Evolutionary conservation across 305 asterid species (phyloP), one percentile per base, ranked within the genome.

Genomic region (Fraxinus sp.): DNA sequence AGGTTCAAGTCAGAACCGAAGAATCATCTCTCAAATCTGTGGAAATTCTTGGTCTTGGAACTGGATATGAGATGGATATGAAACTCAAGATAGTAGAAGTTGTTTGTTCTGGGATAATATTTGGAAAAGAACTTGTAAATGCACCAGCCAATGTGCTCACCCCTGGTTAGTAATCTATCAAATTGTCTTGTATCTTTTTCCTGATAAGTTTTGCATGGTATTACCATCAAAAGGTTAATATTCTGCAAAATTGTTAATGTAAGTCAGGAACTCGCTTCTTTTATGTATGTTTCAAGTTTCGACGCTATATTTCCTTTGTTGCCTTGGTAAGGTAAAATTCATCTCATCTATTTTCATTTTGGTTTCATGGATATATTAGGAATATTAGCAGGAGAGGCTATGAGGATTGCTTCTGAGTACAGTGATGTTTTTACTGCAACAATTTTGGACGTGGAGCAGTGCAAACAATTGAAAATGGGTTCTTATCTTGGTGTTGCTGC

Each of bases 381-480:
- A 77, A 95, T 88, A 71, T 91, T 94, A 0, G 98, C 97, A 22
- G 93, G 77, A 14, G 98, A 94, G 89, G 97, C 98, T 78, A 82
- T 83, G 77, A 89, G 76, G 85, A 92, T 94, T 85, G 97, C 98
- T 73, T 90, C 92, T 0, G 85, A 90, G 70, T 78, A 91, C 81
- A 94, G 91, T 30, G 98, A 94, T 89, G 99, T 96, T 70, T 83
- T 96, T 68, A 83, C 97, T 10, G 98, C 97, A 79, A 93, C 86
- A 84, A 93, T 96, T 86, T 91, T 96, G 92, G 90, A 96, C 11
- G 93, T 84, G 75, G 98, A 94, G 81, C 97, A 94, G 86, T 96
- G 98, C 93, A 92, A 91, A 86, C 97, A 94, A 80, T 86, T 96
- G 90, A 96, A 94, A 90, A 96, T 96, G 99, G 99, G 99, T 68